These are phyloP conservation scores for Sporothrix globosa DNA, from an alignment of 2,329 filamentous ascomycete species.

Conservation along the genomic window DNA sequence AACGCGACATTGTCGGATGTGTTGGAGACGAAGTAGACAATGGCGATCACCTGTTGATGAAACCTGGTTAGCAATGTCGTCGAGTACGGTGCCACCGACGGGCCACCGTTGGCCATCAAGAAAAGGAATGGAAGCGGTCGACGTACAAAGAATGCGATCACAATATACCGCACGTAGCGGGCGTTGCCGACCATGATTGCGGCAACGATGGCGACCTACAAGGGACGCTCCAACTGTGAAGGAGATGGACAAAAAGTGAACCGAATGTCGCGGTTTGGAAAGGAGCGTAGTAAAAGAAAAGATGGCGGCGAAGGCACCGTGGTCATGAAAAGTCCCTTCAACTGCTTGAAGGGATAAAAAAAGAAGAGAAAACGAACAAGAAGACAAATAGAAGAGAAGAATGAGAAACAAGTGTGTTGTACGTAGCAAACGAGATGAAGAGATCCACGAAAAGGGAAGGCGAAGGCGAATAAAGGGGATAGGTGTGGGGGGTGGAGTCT, in stretches of 20 bases:
- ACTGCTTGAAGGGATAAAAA: conserved; percentile 16
- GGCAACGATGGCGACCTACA: conserved; percentile 26
- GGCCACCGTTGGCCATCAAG: not conserved
- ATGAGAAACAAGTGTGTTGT: conserved; percentile 20
- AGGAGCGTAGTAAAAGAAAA: conserved; percentile 3
- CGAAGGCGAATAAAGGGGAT: conserved; percentile 19
- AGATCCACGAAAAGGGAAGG: conserved; percentile 30
- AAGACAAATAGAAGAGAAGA: not conserved
- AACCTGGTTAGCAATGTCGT: conserved; percentile 13
- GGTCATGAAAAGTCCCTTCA: conserved; percentile 12
- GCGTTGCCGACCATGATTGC: conserved; percentile 63
- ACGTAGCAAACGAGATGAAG: conserved; percentile 26
- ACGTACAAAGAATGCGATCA: conserved; percentile 79
- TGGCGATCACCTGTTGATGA: conserved; percentile 58
- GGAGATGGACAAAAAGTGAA: not conserved
- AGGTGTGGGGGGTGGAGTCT: conserved; percentile 27
- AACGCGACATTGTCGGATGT: conserved; percentile 53
- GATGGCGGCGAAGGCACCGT: not conserved
- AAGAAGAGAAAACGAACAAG: not conserved
- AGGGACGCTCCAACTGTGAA: conserved; percentile 24
- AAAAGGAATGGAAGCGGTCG: not conserved
- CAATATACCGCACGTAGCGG: conserved; percentile 75
- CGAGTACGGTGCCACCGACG: not conserved
- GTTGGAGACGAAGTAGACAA: conserved; percentile 81
- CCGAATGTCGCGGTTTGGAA: not conserved